Evolutionary conservation across 2,329 filamentous ascomycete genomes (phyloP).

Genomic region (Thermothelomyces thermophilus): DNA sequence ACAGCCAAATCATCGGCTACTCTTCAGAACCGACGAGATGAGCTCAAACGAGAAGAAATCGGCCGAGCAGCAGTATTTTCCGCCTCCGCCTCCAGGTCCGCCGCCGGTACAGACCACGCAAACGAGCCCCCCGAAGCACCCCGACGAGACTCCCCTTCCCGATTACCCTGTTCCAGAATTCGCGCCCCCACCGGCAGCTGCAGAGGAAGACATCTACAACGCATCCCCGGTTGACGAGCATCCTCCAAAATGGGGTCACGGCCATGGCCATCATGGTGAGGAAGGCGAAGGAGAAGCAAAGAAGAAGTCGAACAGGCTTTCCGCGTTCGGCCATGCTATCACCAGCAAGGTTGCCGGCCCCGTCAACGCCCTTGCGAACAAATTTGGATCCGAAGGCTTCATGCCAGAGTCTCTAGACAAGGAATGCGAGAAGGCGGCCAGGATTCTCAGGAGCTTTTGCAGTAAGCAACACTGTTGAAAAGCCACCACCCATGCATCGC

Average conservation of each 20-base stretch:
- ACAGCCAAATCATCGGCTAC: background rate
- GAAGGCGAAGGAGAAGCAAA: slow-evolving; percentile 15
- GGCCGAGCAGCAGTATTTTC: slow-evolving; percentile 19
- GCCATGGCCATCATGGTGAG: slow-evolving; percentile 5
- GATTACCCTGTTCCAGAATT: slow-evolving; percentile 26
- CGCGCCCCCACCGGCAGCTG: slow-evolving; percentile 11
- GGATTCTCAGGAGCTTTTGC: slow-evolving; percentile 79
- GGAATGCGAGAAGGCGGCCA: slow-evolving; percentile 83
- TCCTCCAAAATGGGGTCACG: slow-evolving; percentile 14
- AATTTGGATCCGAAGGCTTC: slow-evolving; percentile 76
- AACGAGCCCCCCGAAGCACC: slow-evolving; percentile 19
- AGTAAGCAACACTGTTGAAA: slow-evolving; percentile 47
- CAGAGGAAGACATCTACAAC: slow-evolving; percentile 23
- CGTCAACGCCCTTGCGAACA: slow-evolving; percentile 75
- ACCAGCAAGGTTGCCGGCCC: slow-evolving; percentile 55
- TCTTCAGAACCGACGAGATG: slow-evolving; percentile 3
- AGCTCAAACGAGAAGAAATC: slow-evolving; percentile 15
- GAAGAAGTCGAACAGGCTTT: slow-evolving; percentile 20
- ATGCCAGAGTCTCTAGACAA: slow-evolving; percentile 81
- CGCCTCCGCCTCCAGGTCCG: slow-evolving; percentile 26
- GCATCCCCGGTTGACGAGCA: slow-evolving; percentile 21
- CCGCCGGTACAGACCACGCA: slow-evolving; percentile 21
- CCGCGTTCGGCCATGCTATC: slow-evolving; percentile 21
- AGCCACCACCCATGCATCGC: background rate
- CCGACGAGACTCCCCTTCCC: slow-evolving; percentile 25